These are phyloP conservation scores for Citrus cavaleriei DNA, from an alignment of 345 rosid genomes.

Conservation along the genomic window DNA sequence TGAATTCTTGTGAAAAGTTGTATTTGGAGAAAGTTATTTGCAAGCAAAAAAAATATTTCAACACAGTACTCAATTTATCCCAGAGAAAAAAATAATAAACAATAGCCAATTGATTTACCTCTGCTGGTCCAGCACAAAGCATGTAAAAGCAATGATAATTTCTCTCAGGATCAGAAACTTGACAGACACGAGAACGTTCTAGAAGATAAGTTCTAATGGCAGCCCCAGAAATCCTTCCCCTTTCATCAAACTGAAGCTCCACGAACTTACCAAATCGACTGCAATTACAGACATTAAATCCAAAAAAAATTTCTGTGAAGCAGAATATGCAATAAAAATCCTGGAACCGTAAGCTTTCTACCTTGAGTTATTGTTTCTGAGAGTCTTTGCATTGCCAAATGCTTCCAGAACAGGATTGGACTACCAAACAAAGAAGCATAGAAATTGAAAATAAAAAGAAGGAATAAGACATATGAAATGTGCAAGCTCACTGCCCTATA, in stretches of 20 bases:
- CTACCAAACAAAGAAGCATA: constrained; percentile 36
- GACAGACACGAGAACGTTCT: constrained; percentile 98
- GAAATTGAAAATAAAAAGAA: neutral
- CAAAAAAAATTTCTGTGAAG: constrained; percentile 6
- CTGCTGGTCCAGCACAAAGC: constrained; percentile 91
- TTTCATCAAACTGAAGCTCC: constrained; percentile 84
- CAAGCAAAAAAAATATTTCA: neutral
- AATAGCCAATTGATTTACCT: constrained; percentile 39
- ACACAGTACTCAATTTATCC: neutral
- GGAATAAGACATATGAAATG: neutral
- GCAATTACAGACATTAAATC: constrained; percentile 26
- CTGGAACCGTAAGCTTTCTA: constrained; percentile 20
- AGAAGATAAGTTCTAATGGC: constrained; percentile 94
- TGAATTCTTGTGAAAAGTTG: neutral
- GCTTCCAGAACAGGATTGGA: constrained; percentile 99
- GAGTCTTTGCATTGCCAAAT: constrained; percentile 98
- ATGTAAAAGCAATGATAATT: constrained; percentile 98
- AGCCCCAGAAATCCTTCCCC: constrained; percentile 94
- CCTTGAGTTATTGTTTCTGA: constrained; percentile 98
- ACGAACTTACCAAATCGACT: constrained; percentile 99
- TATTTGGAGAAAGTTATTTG: neutral
- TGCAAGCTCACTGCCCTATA: constrained; percentile 3
- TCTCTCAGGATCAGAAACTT: constrained; percentile 98
- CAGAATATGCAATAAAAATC: constrained; percentile 7
- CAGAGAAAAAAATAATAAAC: neutral